Conservation (phyloP, 1,139 yeast genomes). For the Lodderomyces beijingensis region DNA sequence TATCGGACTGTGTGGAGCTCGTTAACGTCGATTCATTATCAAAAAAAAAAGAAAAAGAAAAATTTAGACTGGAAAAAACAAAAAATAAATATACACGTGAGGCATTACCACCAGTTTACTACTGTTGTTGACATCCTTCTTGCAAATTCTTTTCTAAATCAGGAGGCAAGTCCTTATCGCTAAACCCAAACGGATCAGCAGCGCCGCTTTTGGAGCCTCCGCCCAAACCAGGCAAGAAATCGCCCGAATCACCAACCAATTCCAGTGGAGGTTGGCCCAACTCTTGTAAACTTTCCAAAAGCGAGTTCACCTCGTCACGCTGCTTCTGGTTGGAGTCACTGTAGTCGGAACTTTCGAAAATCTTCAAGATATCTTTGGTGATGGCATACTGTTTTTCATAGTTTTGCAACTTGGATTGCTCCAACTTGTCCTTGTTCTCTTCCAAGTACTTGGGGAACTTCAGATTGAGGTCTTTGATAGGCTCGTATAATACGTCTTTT, state of each 20-base stretch:
- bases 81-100: too few relatives aligned
- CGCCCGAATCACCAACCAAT: slow-evolving; percentile 61
- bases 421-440: slow-evolving; percentile 41
- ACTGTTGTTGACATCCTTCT: slow-evolving; percentile 33
- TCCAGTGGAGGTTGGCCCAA: slow-evolving; percentile 88
- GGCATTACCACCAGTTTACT: too few relatives aligned
- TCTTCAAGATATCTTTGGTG: slow-evolving; percentile 48
- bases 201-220: slow-evolving; percentile 16
- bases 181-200: slow-evolving; percentile 32
- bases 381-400: slow-evolving; percentile 55
- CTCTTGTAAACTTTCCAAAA: slow-evolving; percentile 70
- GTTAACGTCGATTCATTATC: too few relatives aligned
- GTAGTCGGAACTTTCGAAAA: slow-evolving; percentile 55
- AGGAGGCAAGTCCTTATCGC: slow-evolving; percentile 43
- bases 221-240: slow-evolving; percentile 35
- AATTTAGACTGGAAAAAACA: too few relatives aligned
- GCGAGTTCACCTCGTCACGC: slow-evolving; percentile 49
- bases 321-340: slow-evolving; percentile 47
- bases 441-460: slow-evolving; percentile 65
- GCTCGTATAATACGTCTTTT: slow-evolving; percentile 83
- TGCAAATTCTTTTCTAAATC: slow-evolving; percentile 45
- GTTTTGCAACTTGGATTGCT: slow-evolving; percentile 44
- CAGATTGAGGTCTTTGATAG: slow-evolving; percentile 73
- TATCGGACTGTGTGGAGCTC: too few relatives aligned
- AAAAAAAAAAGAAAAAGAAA: too few relatives aligned